A percentile compares a stretch with the other conserved stretches of the same genome.
phyloP scores from a whole-genome alignment of 257 asterid species.

The Nicotiana benthamiana region DNA sequence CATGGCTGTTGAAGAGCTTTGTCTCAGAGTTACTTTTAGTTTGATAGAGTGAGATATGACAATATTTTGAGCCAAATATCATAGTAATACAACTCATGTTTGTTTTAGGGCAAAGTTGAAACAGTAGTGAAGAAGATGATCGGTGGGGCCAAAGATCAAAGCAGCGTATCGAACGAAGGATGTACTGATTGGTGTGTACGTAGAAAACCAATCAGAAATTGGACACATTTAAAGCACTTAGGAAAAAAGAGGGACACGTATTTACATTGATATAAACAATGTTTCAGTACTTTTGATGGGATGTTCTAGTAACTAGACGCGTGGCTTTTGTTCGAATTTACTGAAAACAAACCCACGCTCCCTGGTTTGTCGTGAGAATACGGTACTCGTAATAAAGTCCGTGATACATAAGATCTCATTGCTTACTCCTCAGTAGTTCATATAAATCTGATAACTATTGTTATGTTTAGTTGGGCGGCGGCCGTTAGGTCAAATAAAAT shows the following conservation, averaged over 20 bases:
- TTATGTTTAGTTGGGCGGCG: no score
- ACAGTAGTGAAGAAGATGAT: slow-evolving; percentile 26
- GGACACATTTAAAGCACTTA: slow-evolving; percentile 34
- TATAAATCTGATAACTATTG: no score
- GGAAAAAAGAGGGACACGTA: slow-evolving; percentile 22
- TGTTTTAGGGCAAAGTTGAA: slow-evolving; percentile 15
- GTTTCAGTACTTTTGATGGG: slow-evolving; percentile 30
- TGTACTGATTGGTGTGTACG: slow-evolving; percentile 17
- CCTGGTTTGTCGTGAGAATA: not conserved
- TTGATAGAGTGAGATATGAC: no score
- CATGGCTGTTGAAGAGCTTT: not conserved
- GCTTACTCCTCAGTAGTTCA: no score
- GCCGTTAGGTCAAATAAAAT: no score
- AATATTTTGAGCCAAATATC: no score
- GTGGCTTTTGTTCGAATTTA: slow-evolving; percentile 19
- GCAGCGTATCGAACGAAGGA: slow-evolving; percentile 28
- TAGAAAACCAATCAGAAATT: slow-evolving; percentile 10
- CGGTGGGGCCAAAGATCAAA: slow-evolving; percentile 33
- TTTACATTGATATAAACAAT: slow-evolving; percentile 13
- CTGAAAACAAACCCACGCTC: not conserved
- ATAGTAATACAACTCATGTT: no score
- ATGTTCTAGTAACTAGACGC: slow-evolving; percentile 34
- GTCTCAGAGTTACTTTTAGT: no score
- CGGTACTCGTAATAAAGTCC: no score
- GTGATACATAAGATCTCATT: no score